Evolutionary conservation across 495 filamentous ascomycete species (phyloP).

Genomic region (Aspergillus haitiensis): DNA sequence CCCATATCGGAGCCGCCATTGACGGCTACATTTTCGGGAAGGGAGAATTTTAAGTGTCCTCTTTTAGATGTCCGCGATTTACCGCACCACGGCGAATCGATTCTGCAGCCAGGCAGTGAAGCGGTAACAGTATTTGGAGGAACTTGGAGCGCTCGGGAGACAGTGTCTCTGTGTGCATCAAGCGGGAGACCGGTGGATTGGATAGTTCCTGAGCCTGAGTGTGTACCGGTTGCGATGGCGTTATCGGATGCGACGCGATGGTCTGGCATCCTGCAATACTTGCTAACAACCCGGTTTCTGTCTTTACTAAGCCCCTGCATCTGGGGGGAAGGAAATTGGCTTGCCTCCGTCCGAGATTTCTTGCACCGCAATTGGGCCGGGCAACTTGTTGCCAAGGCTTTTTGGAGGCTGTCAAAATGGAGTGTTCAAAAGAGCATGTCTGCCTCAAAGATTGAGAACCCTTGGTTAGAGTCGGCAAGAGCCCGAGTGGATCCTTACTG

Average conservation of each 20-base stretch:
- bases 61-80: not conserved
- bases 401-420: not conserved
- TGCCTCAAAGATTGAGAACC: not conserved
- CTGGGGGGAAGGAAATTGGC: not conserved
- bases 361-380: not conserved
- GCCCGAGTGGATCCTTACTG: not conserved
- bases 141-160: not conserved
- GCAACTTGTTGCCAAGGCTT: not conserved
- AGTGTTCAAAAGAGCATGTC: not conserved
- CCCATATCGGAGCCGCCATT: not conserved
- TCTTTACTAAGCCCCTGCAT: not conserved
- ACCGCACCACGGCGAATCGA: not conserved
- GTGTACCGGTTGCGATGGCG: not conserved
- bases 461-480: not conserved
- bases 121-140: constrained; percentile 7
- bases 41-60: not conserved
- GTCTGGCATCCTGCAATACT: not conserved
- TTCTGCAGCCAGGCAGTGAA: not conserved
- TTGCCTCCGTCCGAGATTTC: not conserved
- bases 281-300: not conserved
- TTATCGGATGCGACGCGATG: not conserved
- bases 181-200: constrained; percentile 2
- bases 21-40: not conserved
- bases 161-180: not conserved
- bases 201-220: constrained; percentile 1